Conservation (phyloP, 2,329 filamentous ascomycete species). For the Calonectria montana region DNA sequence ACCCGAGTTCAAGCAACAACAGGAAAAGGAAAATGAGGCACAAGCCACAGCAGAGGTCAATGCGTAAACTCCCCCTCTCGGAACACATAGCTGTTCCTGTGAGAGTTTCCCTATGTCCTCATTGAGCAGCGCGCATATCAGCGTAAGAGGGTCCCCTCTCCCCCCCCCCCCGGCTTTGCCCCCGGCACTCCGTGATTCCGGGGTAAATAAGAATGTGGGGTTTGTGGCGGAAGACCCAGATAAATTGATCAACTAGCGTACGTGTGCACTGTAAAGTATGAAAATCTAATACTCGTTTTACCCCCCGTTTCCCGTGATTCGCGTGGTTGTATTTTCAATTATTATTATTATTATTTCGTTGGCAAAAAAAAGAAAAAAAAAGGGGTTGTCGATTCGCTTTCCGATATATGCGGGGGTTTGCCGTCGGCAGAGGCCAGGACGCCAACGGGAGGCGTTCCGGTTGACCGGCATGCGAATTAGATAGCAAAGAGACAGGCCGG, state of each 20-base stretch:
- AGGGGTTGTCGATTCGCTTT: not conserved
- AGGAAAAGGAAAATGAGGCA: not conserved
- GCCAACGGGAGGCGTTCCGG: conserved; percentile 1
- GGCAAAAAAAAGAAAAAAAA: not conserved
- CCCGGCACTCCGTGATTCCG: conserved; percentile 28
- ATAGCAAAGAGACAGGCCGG: not conserved
- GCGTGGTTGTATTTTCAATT: not conserved
- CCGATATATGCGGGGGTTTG: not conserved
- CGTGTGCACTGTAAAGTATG: not conserved
- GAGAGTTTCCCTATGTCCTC: not conserved
- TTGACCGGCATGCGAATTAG: not conserved
- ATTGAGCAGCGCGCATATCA: not conserved
- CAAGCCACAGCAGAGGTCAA: not conserved
- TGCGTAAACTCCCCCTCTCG: not conserved
- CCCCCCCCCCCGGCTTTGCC: not conserved
- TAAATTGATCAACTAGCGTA: conserved; percentile 19
- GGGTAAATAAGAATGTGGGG: conserved; percentile 39
- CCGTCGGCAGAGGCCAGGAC: not conserved
- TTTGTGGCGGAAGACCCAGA: conserved; percentile 20
- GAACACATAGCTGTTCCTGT: not conserved
- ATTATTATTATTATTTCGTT: not conserved
- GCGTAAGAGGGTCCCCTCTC: not conserved
- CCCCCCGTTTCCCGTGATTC: not conserved
- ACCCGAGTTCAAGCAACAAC: too few species aligned
- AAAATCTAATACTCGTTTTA: not conserved